Conservation (phyloP, 805 yeast genomes). For the Pichia heedii region DNA sequence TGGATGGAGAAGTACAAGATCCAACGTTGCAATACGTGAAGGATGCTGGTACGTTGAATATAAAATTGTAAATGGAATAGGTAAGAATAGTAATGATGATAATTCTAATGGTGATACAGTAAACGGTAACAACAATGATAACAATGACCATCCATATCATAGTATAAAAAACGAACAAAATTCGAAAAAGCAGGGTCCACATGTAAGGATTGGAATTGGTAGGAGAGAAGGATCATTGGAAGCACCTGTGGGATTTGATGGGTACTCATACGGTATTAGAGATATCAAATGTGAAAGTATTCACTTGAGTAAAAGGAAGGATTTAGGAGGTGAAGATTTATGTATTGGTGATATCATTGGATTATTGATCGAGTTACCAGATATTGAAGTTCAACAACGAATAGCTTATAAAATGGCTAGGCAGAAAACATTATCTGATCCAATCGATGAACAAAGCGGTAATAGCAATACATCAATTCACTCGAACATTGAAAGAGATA, state of each 20-base stretch:
- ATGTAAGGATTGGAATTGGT: constrained; percentile 77
- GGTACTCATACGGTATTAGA: constrained; percentile 85
- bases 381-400: constrained; percentile 33
- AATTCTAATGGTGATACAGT: constrained; percentile 14
- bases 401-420: constrained; percentile 32
- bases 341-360: constrained; percentile 79
- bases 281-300: constrained; percentile 70
- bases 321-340: constrained; percentile 34
- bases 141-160: too few relatives aligned
- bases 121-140: neutral
- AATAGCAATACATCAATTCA: constrained; percentile 7
- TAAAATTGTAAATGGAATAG: constrained; percentile 33
- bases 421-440: constrained; percentile 19
- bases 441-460: constrained; percentile 3
- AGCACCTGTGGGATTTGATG: constrained; percentile 94
- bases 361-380: constrained; percentile 61
- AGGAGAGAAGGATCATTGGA: constrained; percentile 84
- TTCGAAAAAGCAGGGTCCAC: neutral
- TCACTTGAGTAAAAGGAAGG: constrained; percentile 61
- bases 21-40: constrained; percentile 66
- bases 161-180: neutral
- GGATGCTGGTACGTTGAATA: constrained; percentile 80
- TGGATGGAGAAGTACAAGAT: constrained; percentile 77
- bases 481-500: constrained; percentile 61
- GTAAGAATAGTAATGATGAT: constrained; percentile 1